These are phyloP conservation scores for Aspergillus alliaceus DNA, from an alignment of 2,329 filamentous ascomycete genomes.

Conservation along the genomic window DNA sequence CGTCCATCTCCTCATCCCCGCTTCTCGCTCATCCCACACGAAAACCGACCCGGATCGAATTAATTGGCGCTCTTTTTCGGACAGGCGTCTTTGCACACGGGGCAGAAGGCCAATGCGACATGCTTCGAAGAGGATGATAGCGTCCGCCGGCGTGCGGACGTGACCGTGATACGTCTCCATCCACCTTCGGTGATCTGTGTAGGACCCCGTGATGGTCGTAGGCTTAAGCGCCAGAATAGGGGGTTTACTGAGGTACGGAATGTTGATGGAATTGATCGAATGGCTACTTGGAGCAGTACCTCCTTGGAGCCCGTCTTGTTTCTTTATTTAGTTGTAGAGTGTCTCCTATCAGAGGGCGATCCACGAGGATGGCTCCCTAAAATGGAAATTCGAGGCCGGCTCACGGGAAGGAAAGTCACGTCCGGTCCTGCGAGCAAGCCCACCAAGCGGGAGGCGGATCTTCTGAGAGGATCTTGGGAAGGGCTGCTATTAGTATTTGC, in stretches of 20 bases:
- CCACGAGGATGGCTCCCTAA: slow-evolving; percentile 11
- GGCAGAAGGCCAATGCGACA: slow-evolving; percentile 86
- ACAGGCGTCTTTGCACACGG: slow-evolving; percentile 86
- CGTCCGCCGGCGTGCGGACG: slow-evolving; percentile 92
- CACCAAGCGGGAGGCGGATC: neutral
- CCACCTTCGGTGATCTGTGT: slow-evolving; percentile 25
- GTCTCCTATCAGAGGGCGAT: neutral
- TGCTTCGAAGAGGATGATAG: slow-evolving; percentile 97
- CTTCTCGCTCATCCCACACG: slow-evolving; percentile 99
- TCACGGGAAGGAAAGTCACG: neutral
- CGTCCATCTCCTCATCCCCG: slow-evolving; percentile 97
- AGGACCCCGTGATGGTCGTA: slow-evolving; percentile 17
- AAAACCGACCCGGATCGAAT: slow-evolving; percentile 97
- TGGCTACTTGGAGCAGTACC: slow-evolving; percentile 5
- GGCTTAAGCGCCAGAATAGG: slow-evolving; percentile 21
- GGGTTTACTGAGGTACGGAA: slow-evolving; percentile 13
- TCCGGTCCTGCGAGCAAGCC: neutral
- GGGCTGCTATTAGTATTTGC: slow-evolving; percentile 15
- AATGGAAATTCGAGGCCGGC: slow-evolving; percentile 7
- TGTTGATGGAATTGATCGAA: slow-evolving; percentile 6
- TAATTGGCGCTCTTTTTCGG: slow-evolving; percentile 94
- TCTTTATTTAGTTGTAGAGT: neutral
- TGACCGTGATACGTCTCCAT: slow-evolving; percentile 98
- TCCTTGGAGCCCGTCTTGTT: neutral
- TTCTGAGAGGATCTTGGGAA: neutral